Conservation (phyloP, 345 rosid genomes). For the Garcia nutans region DNA sequence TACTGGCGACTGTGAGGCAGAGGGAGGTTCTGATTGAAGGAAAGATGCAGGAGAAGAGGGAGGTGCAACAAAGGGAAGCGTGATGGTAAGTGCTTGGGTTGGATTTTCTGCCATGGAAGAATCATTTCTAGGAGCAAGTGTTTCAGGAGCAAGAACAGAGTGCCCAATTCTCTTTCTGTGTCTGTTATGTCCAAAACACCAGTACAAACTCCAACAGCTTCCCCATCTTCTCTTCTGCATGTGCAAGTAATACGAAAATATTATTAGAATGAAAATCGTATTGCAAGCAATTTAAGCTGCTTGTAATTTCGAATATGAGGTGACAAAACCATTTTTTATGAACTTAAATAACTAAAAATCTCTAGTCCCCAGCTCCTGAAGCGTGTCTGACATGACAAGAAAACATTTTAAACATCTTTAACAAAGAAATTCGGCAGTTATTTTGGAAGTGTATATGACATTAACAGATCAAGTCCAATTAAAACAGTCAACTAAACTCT, state of each 20-base stretch:
- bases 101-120: conserved; percentile 39
- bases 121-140: conserved; percentile 30
- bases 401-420: not conserved
- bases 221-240: conserved; percentile 78
- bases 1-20: conserved; percentile 81
- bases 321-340: no score
- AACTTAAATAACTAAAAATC: not conserved
- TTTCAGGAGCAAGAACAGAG: conserved; percentile 60
- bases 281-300: conserved; percentile 1
- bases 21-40: conserved; percentile 87
- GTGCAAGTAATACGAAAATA: conserved; percentile 19
- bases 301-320: not conserved
- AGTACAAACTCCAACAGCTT: conserved; percentile 52
- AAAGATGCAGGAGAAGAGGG: conserved; percentile 98
- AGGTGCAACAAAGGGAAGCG: conserved; percentile 82
- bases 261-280: conserved; percentile 5
- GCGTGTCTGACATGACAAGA: not conserved
- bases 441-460: not conserved
- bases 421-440: not conserved
- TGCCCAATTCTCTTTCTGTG: conserved; percentile 68
- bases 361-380: not conserved
- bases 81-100: conserved; percentile 33
- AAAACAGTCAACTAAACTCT: not conserved
- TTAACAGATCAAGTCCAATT: not conserved
- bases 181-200: conserved; percentile 75